Percentiles rank a stretch among this genome's conserved stretches.
Conservation (phyloP, 148 eudicot genomes). For the Heliosperma pusillum region DNA sequence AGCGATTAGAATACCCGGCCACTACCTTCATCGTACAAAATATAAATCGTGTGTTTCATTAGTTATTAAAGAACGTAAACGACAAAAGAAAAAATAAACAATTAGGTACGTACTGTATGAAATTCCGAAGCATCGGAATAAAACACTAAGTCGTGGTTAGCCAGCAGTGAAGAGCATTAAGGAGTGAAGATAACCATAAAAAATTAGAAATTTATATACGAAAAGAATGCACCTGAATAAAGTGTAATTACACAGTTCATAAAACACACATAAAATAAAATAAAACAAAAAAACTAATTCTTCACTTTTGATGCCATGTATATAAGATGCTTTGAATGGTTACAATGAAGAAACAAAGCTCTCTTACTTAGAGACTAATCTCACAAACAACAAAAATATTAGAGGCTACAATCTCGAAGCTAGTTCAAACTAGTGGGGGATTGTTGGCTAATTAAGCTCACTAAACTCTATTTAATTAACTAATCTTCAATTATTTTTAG, state of each 20-base stretch:
- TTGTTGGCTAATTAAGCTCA: slow-evolving; percentile 48
- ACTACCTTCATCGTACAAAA: background rate
- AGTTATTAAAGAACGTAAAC: background rate
- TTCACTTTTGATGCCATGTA: background rate
- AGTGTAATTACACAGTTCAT: background rate
- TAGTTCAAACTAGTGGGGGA: slow-evolving; percentile 99
- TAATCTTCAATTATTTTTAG: background rate
- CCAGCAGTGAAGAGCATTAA: slow-evolving; percentile 9
- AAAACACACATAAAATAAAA: too few species aligned
- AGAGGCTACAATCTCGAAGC: slow-evolving; percentile 78
- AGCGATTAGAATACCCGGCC: too few species aligned
- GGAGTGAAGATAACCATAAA: background rate
- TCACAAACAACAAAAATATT: background rate
- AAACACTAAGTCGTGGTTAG: background rate
- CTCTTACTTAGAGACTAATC: slow-evolving; percentile 19
- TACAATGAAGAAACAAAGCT: slow-evolving; percentile 17
- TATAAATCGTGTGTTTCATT: background rate
- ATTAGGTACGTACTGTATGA: slow-evolving; percentile 3
- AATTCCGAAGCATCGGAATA: background rate
- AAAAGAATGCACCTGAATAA: too few species aligned
- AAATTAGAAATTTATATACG: too few species aligned
- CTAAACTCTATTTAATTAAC: background rate
- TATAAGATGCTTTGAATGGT: slow-evolving; percentile 11
- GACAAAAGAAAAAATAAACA: background rate
- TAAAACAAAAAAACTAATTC: background rate